phyloP scores from a whole-genome alignment of 805 yeast species.

The Kodamaea fukazawae region DNA sequence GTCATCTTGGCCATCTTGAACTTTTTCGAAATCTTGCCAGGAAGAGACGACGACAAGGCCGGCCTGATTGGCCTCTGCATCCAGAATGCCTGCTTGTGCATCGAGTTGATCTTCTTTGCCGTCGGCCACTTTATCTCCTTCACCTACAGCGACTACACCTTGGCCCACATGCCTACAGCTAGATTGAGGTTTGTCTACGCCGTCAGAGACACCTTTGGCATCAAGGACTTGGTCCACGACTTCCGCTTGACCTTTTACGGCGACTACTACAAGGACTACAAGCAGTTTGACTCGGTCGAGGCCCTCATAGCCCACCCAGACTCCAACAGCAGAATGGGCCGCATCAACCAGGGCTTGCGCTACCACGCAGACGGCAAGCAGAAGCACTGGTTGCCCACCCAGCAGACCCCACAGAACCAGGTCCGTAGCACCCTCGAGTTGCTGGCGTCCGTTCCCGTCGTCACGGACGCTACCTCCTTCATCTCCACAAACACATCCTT shows the following conservation, averaged over 20 bases:
- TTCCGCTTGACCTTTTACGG: constrained; percentile 70
- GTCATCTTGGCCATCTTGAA: constrained; percentile 53
- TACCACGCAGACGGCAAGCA: constrained; percentile 74
- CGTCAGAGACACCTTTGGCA: constrained; percentile 69
- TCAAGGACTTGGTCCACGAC: constrained; percentile 77
- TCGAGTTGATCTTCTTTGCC: constrained; percentile 84
- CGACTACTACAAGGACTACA: constrained; percentile 67
- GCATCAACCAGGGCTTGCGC: constrained; percentile 80
- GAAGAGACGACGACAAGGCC: constrained; percentile 19
- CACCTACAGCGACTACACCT: constrained; percentile 68
- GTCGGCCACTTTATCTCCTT: constrained; percentile 87
- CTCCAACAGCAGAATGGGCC: constrained; percentile 59
- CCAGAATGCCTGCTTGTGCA: constrained; percentile 75
- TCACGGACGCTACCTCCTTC: constrained; percentile 25
- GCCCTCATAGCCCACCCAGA: constrained; percentile 66
- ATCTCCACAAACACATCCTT: constrained; percentile 30
- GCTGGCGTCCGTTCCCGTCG: constrained; percentile 8
- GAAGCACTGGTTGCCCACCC: constrained; percentile 69
- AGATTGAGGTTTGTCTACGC: constrained; percentile 63
- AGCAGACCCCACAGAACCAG: constrained; percentile 9
- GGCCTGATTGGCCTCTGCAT: constrained; percentile 51
- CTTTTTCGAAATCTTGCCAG: constrained; percentile 45
- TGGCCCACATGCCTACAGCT: constrained; percentile 61
- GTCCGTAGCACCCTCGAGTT: constrained; percentile 30
- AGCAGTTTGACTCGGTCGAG: constrained; percentile 79